phyloP scores from a whole-genome alignment of 371 early-diverging fungal species.

The Saksenaea vasiformis region DNA sequence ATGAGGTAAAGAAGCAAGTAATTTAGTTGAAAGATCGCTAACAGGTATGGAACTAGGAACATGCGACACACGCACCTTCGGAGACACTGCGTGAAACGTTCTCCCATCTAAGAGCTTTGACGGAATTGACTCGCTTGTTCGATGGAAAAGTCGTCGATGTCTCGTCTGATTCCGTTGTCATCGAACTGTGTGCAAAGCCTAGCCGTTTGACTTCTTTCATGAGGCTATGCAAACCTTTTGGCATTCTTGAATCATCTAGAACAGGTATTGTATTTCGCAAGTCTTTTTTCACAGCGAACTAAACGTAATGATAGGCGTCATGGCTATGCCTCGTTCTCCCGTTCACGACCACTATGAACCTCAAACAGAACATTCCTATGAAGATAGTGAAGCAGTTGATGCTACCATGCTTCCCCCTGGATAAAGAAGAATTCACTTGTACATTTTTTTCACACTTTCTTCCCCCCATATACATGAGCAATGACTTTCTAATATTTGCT shows the following conservation, averaged over 20 bases:
- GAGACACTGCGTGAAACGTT: conserved; percentile 65
- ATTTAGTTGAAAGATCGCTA: not conserved
- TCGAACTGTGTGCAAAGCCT: conserved; percentile 90
- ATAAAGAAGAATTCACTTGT: conserved; percentile 41
- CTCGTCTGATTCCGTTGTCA: conserved; percentile 71
- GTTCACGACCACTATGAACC: conserved; percentile 71
- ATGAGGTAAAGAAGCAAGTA: conserved; percentile 23
- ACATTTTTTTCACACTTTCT: not conserved
- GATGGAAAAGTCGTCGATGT: conserved; percentile 88
- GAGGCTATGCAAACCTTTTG: conserved; percentile 88
- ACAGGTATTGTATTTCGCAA: conserved; percentile 56
- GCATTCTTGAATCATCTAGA: conserved; percentile 90
- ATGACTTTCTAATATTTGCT: not conserved
- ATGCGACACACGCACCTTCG: conserved; percentile 29
- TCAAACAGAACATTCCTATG: conserved; percentile 46
- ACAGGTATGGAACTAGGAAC: not conserved
- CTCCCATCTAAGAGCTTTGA: conserved; percentile 77
- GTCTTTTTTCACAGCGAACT: not conserved
- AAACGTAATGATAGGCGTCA: conserved; percentile 61
- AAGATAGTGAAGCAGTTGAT: conserved; percentile 70
- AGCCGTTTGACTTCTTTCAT: conserved; percentile 87
- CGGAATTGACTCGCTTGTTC: conserved; percentile 85
- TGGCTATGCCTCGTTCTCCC: conserved; percentile 92
- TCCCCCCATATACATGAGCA: not conserved
- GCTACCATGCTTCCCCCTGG: conserved; percentile 90